phyloP scores from a whole-genome alignment of 352 stramenopile species.

The Aphanomyces astaci region DNA sequence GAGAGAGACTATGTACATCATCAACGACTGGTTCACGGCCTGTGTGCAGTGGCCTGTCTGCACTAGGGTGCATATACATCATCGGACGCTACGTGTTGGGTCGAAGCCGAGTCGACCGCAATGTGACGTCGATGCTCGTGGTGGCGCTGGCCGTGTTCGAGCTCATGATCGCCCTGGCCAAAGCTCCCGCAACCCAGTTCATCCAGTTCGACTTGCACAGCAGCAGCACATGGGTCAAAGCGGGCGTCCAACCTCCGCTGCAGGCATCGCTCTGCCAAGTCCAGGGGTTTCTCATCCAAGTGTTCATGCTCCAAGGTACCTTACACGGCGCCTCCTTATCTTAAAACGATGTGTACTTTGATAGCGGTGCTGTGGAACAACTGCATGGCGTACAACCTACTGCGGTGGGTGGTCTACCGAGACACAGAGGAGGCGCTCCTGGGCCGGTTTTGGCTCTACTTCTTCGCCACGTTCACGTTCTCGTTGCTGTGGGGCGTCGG shows the following conservation, averaged over 20 bases:
- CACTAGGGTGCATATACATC: constrained; percentile 56
- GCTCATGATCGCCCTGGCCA: constrained; percentile 14
- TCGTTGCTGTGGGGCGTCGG: constrained; percentile 1
- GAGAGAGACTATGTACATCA: no score
- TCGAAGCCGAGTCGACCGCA: neutral
- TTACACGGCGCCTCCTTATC: neutral
- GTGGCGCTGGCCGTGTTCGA: constrained; percentile 27
- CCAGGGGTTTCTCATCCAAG: constrained; percentile 16
- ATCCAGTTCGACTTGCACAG: neutral
- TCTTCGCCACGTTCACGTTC: constrained; percentile 12
- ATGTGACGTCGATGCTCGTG: constrained; percentile 24
- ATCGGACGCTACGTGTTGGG: constrained; percentile 46
- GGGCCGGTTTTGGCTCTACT: neutral
- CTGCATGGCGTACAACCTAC: constrained; percentile 19
- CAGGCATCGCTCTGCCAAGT: neutral
- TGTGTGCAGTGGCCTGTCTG: constrained; percentile 46
- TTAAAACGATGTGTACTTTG: neutral
- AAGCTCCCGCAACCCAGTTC: constrained; percentile 11
- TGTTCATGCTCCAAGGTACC: constrained; percentile 10
- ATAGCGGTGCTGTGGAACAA: constrained; percentile 13
- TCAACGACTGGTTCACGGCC: no score
- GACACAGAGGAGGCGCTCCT: constrained; percentile 11
- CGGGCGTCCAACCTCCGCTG: neutral
- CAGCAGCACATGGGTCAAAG: no score
- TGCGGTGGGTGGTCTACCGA: constrained; percentile 20